Conservation (phyloP, 192 early-diverging fungal species). For the Dimargaris verticillata region DNA sequence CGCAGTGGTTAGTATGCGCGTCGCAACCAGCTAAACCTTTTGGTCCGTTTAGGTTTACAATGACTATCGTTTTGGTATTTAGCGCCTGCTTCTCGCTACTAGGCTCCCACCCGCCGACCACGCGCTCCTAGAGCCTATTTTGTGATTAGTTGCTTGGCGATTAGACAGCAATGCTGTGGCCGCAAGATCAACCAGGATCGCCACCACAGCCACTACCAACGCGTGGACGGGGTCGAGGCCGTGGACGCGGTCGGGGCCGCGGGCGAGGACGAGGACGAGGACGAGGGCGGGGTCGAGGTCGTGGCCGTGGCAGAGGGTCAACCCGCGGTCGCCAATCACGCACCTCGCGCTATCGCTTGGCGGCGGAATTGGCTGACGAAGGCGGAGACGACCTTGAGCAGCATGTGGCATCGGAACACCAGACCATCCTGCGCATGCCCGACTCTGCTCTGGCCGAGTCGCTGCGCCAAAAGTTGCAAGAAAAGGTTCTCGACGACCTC, state of each 20-base stretch:
- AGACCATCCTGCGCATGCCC: slow-evolving; percentile 58
- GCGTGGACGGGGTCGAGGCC: slow-evolving; percentile 8
- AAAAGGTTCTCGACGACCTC: slow-evolving; percentile 30
- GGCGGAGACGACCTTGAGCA: slow-evolving; percentile 41
- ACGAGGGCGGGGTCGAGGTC: slow-evolving; percentile 1
- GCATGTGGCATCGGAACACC: slow-evolving; percentile 63
- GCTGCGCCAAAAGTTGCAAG: slow-evolving; percentile 32
- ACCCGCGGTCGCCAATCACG: not conserved
- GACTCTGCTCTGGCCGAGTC: slow-evolving; percentile 29
- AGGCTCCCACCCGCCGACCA: too few relatives aligned
- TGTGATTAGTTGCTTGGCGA: too few relatives aligned
- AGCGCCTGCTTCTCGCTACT: too few relatives aligned
- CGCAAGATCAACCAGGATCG: too few relatives aligned
- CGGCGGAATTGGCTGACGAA: slow-evolving; percentile 7
- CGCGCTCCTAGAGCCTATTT: too few relatives aligned
- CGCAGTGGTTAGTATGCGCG: too few relatives aligned
- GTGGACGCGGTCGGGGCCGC: slow-evolving; percentile 2
- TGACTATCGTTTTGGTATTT: too few relatives aligned
- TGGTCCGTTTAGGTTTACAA: too few relatives aligned
- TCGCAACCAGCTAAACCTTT: too few relatives aligned
- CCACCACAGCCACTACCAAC: not conserved
- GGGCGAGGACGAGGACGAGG: slow-evolving; percentile 3
- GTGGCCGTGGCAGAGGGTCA: not conserved
- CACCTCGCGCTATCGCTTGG: not conserved
- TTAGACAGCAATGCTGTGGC: too few relatives aligned